Evolutionary conservation across 1,139 yeast species (phyloP).

Genomic region (Taphrina flavorubra): DNA sequence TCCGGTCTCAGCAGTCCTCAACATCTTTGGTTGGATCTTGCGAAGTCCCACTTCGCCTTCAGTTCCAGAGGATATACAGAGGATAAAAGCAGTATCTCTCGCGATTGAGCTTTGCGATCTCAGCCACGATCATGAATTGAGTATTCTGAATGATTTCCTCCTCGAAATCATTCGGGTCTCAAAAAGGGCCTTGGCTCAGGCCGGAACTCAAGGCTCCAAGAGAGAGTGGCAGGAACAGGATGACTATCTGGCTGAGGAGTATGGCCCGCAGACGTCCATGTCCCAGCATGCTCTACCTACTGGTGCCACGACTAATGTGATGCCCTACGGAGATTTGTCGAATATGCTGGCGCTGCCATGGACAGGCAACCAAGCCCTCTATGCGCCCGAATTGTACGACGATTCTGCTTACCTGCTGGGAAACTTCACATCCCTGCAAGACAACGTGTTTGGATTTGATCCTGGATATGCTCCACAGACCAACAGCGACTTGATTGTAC

Average conservation of each 20-base stretch:
- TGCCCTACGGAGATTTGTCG: not conserved
- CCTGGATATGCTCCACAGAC: not conserved
- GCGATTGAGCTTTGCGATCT: not conserved
- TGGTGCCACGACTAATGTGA: too few species aligned
- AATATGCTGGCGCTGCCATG: not conserved
- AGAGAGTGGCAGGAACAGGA: slow-evolving; percentile 2
- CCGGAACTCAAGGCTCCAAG: slow-evolving; percentile 6
- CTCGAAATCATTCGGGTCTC: not conserved
- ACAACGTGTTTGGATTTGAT: not conserved
- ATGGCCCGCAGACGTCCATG: not conserved
- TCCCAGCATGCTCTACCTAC: not conserved
- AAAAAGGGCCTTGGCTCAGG: slow-evolving; percentile 2
- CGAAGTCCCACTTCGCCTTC: slow-evolving; percentile 26
- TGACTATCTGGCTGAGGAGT: too few species aligned
- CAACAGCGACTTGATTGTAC: not conserved
- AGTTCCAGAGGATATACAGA: not conserved
- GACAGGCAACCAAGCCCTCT: not conserved
- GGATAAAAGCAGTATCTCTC: not conserved
- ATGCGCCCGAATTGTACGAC: slow-evolving; percentile 3
- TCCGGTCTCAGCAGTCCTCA: slow-evolving; percentile 13
- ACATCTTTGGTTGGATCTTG: slow-evolving; percentile 19
- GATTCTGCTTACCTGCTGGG: slow-evolving; percentile 6
- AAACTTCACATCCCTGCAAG: not conserved
- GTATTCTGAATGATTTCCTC: slow-evolving; percentile 2
- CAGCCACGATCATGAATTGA: not conserved